Percentiles rank a stretch among this genome's conserved stretches.
Conservation (phyloP, 192 early-diverging fungal genomes). For the Umbelopsis sp. region DNA sequence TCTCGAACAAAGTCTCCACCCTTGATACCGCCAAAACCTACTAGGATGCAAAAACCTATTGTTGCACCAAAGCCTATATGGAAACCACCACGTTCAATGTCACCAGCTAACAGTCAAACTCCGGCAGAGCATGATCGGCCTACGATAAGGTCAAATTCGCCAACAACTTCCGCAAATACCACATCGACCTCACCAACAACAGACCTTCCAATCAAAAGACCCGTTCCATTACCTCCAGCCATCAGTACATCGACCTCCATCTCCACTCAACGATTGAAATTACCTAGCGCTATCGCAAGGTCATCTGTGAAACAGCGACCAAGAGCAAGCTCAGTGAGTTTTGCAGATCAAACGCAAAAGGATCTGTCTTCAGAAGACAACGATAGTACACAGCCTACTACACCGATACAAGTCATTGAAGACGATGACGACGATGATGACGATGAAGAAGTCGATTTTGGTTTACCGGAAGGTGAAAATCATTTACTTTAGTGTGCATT, state of each 20-base stretch:
- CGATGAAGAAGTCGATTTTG: conserved; percentile 13
- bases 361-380: conserved; percentile 1
- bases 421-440: conserved; percentile 8
- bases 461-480: not conserved
- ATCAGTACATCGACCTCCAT: not conserved
- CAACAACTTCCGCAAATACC: not conserved
- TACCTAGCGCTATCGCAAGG: conserved; percentile 4
- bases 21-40: conserved; percentile 49
- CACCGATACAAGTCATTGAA: not conserved
- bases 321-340: conserved; percentile 5
- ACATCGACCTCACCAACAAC: not conserved
- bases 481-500: not conserved
- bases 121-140: not conserved
- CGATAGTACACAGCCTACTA: not conserved
- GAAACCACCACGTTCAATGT: conserved; percentile 9
- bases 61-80: conserved; percentile 15
- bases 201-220: not conserved
- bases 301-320: not conserved
- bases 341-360: conserved; percentile 2
- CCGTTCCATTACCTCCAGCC: conserved; percentile 13
- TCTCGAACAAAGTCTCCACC: conserved; percentile 31
- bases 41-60: conserved; percentile 23
- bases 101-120: not conserved
- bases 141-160: not conserved
- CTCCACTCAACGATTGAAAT: not conserved